phyloP scores from a whole-genome alignment of 176 grass and related monocot species.

The Juncus effusus region DNA sequence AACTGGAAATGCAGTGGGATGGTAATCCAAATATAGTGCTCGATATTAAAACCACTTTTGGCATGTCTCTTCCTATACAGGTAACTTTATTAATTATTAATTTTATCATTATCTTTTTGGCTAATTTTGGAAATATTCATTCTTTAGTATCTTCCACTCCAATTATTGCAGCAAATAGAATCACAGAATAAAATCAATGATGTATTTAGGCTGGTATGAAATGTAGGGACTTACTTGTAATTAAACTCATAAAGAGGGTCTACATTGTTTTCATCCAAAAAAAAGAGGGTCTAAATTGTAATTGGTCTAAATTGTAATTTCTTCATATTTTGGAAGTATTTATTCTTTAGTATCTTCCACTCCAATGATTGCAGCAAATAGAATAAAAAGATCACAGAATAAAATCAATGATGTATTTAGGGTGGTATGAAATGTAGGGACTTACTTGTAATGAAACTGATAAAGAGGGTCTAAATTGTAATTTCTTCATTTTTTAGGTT shows the following conservation, averaged over 20 bases:
- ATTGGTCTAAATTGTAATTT: constrained; percentile 9
- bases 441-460: neutral
- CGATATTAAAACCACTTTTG: constrained; percentile 81
- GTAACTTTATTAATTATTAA: constrained; percentile 34
- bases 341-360: no score
- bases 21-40: constrained; percentile 92
- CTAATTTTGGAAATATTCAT: no score
- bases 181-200: no score
- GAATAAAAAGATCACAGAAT: no score
- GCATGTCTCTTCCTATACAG: constrained; percentile 94
- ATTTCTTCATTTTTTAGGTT: constrained; percentile 49
- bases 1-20: constrained; percentile 91
- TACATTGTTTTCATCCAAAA: no score
- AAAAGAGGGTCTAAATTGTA: neutral
- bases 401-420: neutral
- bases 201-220: neutral
- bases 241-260: constrained; percentile 1
- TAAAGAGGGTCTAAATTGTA: neutral
- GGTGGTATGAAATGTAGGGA: no score
- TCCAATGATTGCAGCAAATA: no score
- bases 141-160: no score
- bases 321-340: constrained; percentile 30
- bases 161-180: no score
- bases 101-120: no score
- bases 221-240: no score